phyloP scores from a whole-genome alignment of 441 rosid species.

The Gossypium schwendimanii region DNA sequence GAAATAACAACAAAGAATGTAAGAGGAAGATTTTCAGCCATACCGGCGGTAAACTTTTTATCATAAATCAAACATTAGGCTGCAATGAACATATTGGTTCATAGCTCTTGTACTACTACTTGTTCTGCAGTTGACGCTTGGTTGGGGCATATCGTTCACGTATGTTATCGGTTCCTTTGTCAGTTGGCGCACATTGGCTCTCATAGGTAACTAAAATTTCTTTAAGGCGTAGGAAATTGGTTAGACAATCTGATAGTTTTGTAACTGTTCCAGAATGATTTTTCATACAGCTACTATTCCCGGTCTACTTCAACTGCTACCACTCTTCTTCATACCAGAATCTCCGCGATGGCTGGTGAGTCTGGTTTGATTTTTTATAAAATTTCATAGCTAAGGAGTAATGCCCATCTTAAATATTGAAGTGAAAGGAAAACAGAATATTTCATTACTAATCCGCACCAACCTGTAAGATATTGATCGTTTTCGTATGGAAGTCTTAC shows the following conservation, averaged over 20 bases:
- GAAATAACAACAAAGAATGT: conserved; percentile 34
- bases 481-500: not conserved
- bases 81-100: not conserved
- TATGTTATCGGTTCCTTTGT: conserved; percentile 46
- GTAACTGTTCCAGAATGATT: conserved; percentile 29
- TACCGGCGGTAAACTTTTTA: conserved; percentile 12
- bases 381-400: not conserved
- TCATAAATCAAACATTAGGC: not conserved
- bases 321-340: conserved; percentile 64
- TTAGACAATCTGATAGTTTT: conserved; percentile 16
- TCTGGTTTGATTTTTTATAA: not conserved
- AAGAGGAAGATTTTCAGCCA: conserved; percentile 22
- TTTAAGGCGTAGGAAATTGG: not conserved
- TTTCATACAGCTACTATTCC: conserved; percentile 25
- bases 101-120: not conserved
- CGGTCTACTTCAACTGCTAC: conserved; percentile 51
- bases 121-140: not conserved
- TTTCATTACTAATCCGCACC: not conserved
- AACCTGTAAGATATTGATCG: not conserved
- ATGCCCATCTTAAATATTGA: not conserved
- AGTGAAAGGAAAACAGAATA: not conserved
- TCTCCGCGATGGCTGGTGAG: conserved; percentile 94
- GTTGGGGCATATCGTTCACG: conserved; percentile 19
- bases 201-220: conserved; percentile 39
- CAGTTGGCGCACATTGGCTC: conserved; percentile 35